These are phyloP conservation scores for Leccinum griseonigrum DNA, from an alignment of 1,284 basidiomycete species.

Conservation along the genomic window DNA sequence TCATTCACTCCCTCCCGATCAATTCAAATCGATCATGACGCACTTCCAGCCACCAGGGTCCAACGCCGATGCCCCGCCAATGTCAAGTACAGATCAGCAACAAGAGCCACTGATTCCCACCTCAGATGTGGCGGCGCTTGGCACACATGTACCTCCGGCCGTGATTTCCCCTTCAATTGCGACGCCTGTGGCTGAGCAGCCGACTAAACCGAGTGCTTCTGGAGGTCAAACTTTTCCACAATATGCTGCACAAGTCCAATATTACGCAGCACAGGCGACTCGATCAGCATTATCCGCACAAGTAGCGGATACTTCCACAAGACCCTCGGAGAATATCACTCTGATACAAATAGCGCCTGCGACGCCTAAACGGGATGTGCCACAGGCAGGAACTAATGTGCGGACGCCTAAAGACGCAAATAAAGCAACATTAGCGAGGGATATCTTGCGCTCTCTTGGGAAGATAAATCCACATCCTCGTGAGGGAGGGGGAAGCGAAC, in stretches of 20 bases:
- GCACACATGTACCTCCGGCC: neutral
- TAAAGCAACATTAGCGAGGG: constrained; percentile 40
- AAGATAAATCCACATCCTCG: constrained; percentile 10
- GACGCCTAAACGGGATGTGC: constrained; percentile 8
- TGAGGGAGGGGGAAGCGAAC: constrained; percentile 7
- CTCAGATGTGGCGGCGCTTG: neutral
- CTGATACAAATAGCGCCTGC: neutral
- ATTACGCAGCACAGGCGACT: constrained; percentile 21
- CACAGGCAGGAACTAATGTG: neutral
- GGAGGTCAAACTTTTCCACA: constrained; percentile 1
- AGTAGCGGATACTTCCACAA: neutral
- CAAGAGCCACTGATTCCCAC: neutral
- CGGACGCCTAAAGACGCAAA: constrained; percentile 39
- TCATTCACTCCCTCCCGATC: constrained; percentile 17
- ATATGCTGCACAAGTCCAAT: constrained; percentile 22
- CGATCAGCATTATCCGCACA: constrained; percentile 7
- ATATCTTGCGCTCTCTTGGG: constrained; percentile 42
- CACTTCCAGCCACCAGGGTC: constrained; percentile 6
- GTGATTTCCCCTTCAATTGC: neutral
- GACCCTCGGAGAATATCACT: neutral
- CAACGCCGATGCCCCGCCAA: neutral
- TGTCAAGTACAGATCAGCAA: constrained; percentile 1
- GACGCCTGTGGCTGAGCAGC: neutral
- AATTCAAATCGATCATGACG: constrained; percentile 12
- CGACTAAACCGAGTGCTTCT: neutral